Percentiles rank a stretch among this genome's conserved stretches.
Evolutionary conservation across 176 grass and related monocot genomes (phyloP).

Genomic region (Oryza meridionalis): DNA sequence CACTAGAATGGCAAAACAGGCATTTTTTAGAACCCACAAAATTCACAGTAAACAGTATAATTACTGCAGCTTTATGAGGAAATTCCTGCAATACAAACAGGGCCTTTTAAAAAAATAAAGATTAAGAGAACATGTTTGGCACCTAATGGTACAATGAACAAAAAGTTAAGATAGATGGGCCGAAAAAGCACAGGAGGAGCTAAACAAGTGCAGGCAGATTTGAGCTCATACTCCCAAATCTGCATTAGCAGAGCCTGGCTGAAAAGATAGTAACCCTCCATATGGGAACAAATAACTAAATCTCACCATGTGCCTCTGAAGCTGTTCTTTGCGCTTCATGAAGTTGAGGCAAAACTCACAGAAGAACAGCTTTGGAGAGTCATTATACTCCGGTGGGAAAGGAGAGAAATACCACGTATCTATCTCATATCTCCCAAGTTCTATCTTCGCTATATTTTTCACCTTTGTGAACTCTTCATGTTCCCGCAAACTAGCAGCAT

Average conservation of each 20-base stretch:
- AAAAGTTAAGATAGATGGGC: neutral
- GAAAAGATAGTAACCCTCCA: neutral
- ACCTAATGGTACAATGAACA: neutral
- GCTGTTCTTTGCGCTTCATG: slow-evolving; percentile 99
- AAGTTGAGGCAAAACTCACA: slow-evolving; percentile 99
- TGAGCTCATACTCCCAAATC: slow-evolving; percentile 6
- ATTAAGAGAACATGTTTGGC: neutral
- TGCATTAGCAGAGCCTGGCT: slow-evolving; percentile 13
- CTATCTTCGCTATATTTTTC: slow-evolving; percentile 99
- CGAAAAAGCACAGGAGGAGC: neutral
- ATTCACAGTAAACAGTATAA: neutral
- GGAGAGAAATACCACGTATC: slow-evolving; percentile 99
- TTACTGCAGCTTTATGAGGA: neutral
- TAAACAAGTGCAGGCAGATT: neutral
- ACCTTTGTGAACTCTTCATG: slow-evolving; percentile 99
- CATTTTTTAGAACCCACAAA: neutral
- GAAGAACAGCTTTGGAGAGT: slow-evolving; percentile 89
- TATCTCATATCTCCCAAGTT: slow-evolving; percentile 97
- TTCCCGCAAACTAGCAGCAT: slow-evolving; percentile 92
- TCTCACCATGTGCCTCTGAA: slow-evolving; percentile 98
- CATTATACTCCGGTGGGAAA: slow-evolving; percentile 96
- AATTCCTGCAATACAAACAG: neutral
- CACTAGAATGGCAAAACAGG: neutral
- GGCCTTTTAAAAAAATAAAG: neutral
- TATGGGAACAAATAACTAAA: slow-evolving; percentile 23